Evolutionary conservation across 192 early-diverging fungal genomes (phyloP), one percentile per base, ranked within the genome.

Genomic region (Geranomyces michiganensis): DNA sequence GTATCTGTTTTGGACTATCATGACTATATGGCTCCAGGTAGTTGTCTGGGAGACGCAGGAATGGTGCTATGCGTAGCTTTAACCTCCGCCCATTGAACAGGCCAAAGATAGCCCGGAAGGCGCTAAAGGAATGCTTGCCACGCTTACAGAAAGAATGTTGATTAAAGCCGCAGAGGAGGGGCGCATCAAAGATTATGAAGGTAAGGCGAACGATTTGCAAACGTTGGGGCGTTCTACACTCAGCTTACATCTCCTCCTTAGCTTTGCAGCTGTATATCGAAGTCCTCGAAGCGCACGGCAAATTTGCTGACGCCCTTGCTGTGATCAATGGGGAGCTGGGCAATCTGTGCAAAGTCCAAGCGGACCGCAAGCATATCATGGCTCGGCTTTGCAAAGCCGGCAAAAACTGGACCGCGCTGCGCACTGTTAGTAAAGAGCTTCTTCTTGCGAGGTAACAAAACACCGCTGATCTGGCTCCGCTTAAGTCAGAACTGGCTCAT

Each of bases 1-100:
- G 58, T 94, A 95, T 77, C 82, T 92, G 70, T 94, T 94, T 79
- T 98, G 93, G 94, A 85, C 89, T 0, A 88, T 94, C 46, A 88
- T 92, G 77, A 87, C 88, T 36, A 81, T 95, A 19, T 85, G 91
- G 51, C 77, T 95, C 43, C 92, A 93, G 81, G 91, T 89, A 75
- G n/a, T n/a, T n/a, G n/a, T n/a, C n/a, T n/a, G n/a, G n/a, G n/a
- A n/a, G n/a, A n/a, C n/a, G n/a, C n/a, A n/a, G n/a, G n/a, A n/a
- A n/a, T n/a, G n/a, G n/a, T 41, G 5, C 10, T 41, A 10, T 10
- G 36, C 36, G 36, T 41, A 41, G 36, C 10, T 41, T 10, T 41
- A 10, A 41, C 36, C 3, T 3, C 3, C 10, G 36, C 36, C 5
- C 36, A 41, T 10, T 10, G 5, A 10, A 53, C 19, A 68, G 67